Conservation (phyloP, 2,329 filamentous ascomycete species). For the Dothiorella sarmentorum region DNA sequence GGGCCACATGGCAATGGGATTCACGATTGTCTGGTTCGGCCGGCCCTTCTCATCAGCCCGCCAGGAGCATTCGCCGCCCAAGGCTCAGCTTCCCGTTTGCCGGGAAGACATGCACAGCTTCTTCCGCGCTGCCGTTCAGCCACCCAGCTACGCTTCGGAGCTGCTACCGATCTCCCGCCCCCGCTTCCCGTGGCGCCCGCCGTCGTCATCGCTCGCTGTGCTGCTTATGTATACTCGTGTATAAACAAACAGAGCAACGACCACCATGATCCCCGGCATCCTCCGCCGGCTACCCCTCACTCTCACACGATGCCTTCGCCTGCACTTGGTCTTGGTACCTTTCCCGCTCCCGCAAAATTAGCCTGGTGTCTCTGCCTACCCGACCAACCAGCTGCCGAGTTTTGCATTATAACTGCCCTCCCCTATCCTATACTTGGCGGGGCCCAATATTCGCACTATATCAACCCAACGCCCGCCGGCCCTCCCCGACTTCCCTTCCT, state of each 20-base stretch:
- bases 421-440: not conserved
- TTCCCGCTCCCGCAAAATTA: constrained; percentile 15
- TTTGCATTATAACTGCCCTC: not conserved
- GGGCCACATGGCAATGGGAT: no score
- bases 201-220: not conserved
- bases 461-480: not conserved
- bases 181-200: not conserved
- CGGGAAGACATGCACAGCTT: not conserved
- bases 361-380: not conserved
- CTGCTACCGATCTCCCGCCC: constrained; percentile 5
- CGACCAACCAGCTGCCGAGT: not conserved
- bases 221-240: not conserved
- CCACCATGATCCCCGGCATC: not conserved
- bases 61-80: not conserved
- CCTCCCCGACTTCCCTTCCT: not conserved
- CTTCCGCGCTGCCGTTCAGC: constrained; percentile 10
- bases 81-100: not conserved
- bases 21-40: no score
- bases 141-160: constrained; percentile 4
- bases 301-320: no score
- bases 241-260: constrained; percentile 2
- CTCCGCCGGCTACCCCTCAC: not conserved
- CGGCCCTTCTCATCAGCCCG: not conserved
- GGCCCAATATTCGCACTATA: not conserved
- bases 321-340: not conserved